phyloP scores from a whole-genome alignment of 306 rosid genomes.

The Sicyos edulis region DNA sequence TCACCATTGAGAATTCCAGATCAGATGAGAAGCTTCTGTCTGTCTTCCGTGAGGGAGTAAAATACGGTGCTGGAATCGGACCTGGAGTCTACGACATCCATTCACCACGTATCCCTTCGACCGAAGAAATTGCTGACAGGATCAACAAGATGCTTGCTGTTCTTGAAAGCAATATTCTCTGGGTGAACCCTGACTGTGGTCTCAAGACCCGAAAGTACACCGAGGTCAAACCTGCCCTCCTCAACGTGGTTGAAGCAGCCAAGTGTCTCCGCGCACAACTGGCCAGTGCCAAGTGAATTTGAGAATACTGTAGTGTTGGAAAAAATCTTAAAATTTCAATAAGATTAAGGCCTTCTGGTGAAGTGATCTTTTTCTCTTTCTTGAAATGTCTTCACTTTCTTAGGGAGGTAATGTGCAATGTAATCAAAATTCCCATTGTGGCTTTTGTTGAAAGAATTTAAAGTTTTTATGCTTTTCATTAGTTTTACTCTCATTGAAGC shows the following conservation, averaged over 20 bases:
- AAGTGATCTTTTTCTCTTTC: slow-evolving; percentile 2
- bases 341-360: slow-evolving; percentile 14
- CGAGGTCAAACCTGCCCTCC: slow-evolving; percentile 70
- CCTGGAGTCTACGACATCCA: slow-evolving; percentile 87
- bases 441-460: background rate
- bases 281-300: slow-evolving; percentile 43
- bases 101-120: slow-evolving; percentile 78
- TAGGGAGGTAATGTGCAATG: background rate
- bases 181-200: slow-evolving; percentile 93
- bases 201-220: slow-evolving; percentile 79
- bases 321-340: background rate
- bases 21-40: slow-evolving; percentile 82
- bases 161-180: slow-evolving; percentile 64
- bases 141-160: slow-evolving; percentile 73
- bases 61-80: slow-evolving; percentile 83
- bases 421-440: background rate
- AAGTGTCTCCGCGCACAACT: slow-evolving; percentile 58
- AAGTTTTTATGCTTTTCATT: no score
- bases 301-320: background rate
- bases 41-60: slow-evolving; percentile 77
- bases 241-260: slow-evolving; percentile 71
- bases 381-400: slow-evolving; percentile 8
- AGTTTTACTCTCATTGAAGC: no score
- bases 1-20: slow-evolving; percentile 82
- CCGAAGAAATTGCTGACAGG: slow-evolving; percentile 60